phyloP scores from a whole-genome alignment of 2,329 filamentous ascomycete species.

The Fusarium nanum region DNA sequence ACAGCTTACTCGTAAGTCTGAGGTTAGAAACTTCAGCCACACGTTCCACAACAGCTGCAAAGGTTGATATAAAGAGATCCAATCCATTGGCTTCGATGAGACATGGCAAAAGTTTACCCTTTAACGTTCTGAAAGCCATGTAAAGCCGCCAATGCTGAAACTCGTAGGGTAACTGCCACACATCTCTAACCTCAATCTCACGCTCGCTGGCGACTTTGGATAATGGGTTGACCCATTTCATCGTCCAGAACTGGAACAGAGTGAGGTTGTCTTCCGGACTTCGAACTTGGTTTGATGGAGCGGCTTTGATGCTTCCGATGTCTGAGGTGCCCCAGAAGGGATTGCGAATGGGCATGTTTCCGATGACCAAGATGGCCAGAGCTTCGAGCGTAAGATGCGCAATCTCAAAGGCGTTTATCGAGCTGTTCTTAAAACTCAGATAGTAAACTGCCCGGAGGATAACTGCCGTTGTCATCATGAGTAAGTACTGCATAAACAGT shows the following conservation, averaged over 20 bases:
- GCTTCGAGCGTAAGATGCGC: constrained; percentile 40
- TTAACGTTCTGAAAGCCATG: constrained; percentile 76
- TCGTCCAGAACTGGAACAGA: constrained; percentile 85
- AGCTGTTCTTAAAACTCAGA: constrained; percentile 40
- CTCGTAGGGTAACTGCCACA: constrained; percentile 83
- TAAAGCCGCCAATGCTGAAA: constrained; percentile 85
- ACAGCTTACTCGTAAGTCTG: constrained; percentile 53
- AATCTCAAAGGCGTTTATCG: constrained; percentile 40
- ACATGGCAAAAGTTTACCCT: constrained; percentile 76
- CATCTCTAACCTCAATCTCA: constrained; percentile 80
- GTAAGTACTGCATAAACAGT: constrained; percentile 54
- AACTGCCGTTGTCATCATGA: constrained; percentile 50
- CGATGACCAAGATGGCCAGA: constrained; percentile 48
- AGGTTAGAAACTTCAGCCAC: constrained; percentile 55
- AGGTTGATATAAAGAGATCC: constrained; percentile 76
- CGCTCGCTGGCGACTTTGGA: constrained; percentile 72
- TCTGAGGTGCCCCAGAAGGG: constrained; percentile 50
- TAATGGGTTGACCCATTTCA: constrained; percentile 84
- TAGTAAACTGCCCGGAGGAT: constrained; percentile 49
- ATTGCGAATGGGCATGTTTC: constrained; percentile 54
- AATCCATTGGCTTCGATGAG: constrained; percentile 81
- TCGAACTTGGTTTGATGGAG: constrained; percentile 61
- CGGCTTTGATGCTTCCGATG: constrained; percentile 46
- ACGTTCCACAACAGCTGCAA: constrained; percentile 68
- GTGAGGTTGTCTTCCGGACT: constrained; percentile 82